phyloP scores from a whole-genome alignment of 2,329 filamentous ascomycete genomes.

The Clonostachys chloroleuca region DNA sequence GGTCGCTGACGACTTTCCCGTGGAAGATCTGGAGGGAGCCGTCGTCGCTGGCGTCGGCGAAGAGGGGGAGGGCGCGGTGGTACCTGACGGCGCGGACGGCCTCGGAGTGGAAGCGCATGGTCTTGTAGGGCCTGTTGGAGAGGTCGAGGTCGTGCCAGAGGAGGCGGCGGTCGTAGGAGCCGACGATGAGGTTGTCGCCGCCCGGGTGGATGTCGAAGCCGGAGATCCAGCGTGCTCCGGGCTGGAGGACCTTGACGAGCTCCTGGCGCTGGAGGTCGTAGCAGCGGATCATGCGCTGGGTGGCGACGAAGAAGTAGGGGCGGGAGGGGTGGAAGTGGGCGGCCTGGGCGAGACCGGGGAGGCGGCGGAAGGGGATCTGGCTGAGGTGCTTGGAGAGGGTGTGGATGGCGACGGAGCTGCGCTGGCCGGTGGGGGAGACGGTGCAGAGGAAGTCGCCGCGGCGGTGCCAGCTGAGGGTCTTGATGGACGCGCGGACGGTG shows the following conservation, averaged over 20 bases:
- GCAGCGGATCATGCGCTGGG: constrained; percentile 85
- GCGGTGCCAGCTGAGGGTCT: constrained; percentile 89
- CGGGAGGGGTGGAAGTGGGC: constrained; percentile 93
- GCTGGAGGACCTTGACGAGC: constrained; percentile 87
- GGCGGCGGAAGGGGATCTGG: constrained; percentile 83
- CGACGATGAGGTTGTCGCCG: constrained; percentile 90
- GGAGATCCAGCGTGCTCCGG: constrained; percentile 89
- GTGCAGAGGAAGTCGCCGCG: constrained; percentile 92
- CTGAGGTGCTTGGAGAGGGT: constrained; percentile 92
- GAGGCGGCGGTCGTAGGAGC: constrained; percentile 88
- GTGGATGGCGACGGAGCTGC: constrained; percentile 85
- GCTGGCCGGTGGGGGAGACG: constrained; percentile 75
- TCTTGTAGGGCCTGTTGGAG: constrained; percentile 88
- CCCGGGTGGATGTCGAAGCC: constrained; percentile 90
- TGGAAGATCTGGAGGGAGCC: constrained; percentile 95
- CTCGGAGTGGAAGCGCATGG: constrained; percentile 88
- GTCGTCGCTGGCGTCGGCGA: constrained; percentile 93
- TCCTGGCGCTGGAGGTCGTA: constrained; percentile 93
- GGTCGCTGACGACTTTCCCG: constrained; percentile 87
- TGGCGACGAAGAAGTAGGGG: constrained; percentile 93
- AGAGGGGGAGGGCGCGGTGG: constrained; percentile 78
- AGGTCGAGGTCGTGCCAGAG: constrained; percentile 97
- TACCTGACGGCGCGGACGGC: constrained; percentile 87
- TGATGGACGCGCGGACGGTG: constrained; percentile 75
- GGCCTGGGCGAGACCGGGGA: constrained; percentile 74